These are phyloP conservation scores for Pisolithus orientalis DNA, from an alignment of 768 basidiomycete genomes.

Conservation along the genomic window DNA sequence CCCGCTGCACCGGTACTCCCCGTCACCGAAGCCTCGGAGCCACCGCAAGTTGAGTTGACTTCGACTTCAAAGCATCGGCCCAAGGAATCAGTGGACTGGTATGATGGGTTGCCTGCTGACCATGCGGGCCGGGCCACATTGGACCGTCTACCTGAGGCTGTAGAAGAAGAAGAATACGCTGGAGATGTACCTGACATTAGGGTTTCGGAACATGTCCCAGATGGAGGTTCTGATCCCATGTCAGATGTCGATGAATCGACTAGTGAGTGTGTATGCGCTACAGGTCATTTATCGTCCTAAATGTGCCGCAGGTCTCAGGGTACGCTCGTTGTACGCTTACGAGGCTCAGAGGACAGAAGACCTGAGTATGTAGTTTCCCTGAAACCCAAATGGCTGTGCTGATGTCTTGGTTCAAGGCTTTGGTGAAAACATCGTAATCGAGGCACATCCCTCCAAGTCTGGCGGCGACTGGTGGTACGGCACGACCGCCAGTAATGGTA, in stretches of 20 bases:
- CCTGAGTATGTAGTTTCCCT: constrained; percentile 51
- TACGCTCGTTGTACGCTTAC: constrained; percentile 79
- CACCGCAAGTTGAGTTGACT: constrained; percentile 9
- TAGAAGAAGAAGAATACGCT: constrained; percentile 47
- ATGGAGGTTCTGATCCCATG: constrained; percentile 44
- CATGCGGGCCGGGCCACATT: constrained; percentile 40
- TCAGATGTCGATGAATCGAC: constrained; percentile 65
- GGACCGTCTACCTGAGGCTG: constrained; percentile 43
- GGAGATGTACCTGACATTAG: constrained; percentile 49
- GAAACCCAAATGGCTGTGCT: neutral
- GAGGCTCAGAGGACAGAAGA: constrained; percentile 86
- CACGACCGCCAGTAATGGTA: constrained; percentile 53
- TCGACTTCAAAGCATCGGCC: constrained; percentile 35
- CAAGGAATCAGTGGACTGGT: constrained; percentile 88
- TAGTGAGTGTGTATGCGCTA: constrained; percentile 35
- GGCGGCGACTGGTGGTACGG: constrained; percentile 95
- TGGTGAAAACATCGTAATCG: constrained; percentile 67
- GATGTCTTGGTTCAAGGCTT: constrained; percentile 48
- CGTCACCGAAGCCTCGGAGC: neutral
- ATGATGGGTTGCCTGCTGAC: constrained; percentile 70
- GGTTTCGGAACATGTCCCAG: constrained; percentile 41
- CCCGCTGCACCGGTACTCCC: constrained; percentile 10
- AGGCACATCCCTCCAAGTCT: constrained; percentile 80
- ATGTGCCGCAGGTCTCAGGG: constrained; percentile 52
- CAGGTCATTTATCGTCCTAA: neutral